Conservation (phyloP, 495 filamentous ascomycete genomes). For the Neurospora sp. region DNA sequence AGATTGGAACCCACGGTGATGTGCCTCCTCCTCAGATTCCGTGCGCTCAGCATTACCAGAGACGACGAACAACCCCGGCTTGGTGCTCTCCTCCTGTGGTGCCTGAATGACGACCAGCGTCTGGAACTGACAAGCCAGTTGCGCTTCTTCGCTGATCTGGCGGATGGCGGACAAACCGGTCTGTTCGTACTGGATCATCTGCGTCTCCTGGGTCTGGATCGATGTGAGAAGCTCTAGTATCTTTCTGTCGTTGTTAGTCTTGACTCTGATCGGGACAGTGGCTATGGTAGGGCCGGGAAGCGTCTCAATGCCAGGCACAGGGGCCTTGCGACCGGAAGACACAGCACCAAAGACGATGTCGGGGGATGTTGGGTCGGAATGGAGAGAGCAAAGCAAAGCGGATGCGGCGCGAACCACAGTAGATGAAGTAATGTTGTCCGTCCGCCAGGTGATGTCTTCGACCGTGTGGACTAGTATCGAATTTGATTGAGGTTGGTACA, state of each 20-base stretch:
- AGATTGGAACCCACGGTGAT: neutral
- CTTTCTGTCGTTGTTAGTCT: conserved; percentile 15
- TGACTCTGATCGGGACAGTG: conserved; percentile 46
- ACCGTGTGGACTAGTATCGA: conserved; percentile 33
- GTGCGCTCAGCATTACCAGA: neutral
- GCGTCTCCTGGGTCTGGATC: conserved; percentile 39
- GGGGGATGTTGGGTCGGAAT: conserved; percentile 16
- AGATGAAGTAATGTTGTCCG: conserved; percentile 37
- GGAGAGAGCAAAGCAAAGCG: conserved; percentile 46
- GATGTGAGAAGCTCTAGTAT: conserved; percentile 25
- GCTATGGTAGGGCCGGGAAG: conserved; percentile 47
- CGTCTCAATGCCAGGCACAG: conserved; percentile 33
- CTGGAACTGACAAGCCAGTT: conserved; percentile 48
- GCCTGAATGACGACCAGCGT: conserved; percentile 25
- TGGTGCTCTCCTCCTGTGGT: neutral
- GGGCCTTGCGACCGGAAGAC: conserved; percentile 37
- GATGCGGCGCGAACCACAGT: conserved; percentile 53
- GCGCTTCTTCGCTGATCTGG: conserved; percentile 40
- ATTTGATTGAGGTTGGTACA: conserved; percentile 44
- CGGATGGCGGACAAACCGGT: conserved; percentile 52
- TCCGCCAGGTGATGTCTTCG: conserved; percentile 31
- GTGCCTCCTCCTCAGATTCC: neutral
- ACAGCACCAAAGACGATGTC: conserved; percentile 46
- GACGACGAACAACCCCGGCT: neutral
- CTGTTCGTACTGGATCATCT: conserved; percentile 46